phyloP scores from a whole-genome alignment of 1,284 basidiomycete genomes.

The Leccinum laetum region DNA sequence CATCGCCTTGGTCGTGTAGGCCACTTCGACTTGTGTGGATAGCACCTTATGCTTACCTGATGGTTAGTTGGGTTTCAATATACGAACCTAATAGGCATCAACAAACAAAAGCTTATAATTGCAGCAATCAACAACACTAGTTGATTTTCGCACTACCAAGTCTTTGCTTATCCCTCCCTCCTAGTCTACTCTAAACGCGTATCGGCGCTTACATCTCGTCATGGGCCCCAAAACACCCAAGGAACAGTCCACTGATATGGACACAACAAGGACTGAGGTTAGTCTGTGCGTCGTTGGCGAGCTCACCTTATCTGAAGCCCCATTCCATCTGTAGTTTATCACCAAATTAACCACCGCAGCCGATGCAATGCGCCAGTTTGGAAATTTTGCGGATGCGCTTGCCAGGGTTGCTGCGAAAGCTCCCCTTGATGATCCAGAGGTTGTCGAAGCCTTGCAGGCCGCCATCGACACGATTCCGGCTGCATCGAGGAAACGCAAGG shows the following conservation, averaged over 20 bases:
- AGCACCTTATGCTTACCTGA: constrained; percentile 35
- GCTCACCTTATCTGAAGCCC: constrained; percentile 22
- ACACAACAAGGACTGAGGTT: constrained; percentile 32
- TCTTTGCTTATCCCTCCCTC: constrained; percentile 29
- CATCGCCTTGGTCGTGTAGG: constrained; percentile 12
- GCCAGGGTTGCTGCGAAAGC: constrained; percentile 39
- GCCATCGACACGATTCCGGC: constrained; percentile 33
- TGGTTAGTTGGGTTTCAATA: constrained; percentile 39
- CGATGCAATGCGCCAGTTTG: constrained; percentile 58
- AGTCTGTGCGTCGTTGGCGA: constrained; percentile 17
- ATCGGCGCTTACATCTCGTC: constrained; percentile 13
- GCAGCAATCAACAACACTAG: constrained; percentile 39
- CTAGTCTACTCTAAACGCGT: constrained; percentile 29
- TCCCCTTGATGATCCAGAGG: constrained; percentile 34
- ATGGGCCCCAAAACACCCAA: constrained; percentile 30
- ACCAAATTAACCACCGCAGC: constrained; percentile 53
- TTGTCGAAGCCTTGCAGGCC: constrained; percentile 28
- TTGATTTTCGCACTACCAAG: constrained; percentile 39
- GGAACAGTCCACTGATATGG: constrained; percentile 27
- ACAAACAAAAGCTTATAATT: constrained; percentile 43
- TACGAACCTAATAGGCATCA: constrained; percentile 37
- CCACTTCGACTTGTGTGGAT: constrained; percentile 23
- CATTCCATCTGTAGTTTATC: constrained; percentile 44
- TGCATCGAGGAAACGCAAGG: constrained; percentile 54
- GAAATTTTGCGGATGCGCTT: constrained; percentile 56